Evolutionary conservation across 805 yeast species (phyloP), one percentile per base, ranked within the genome.

Genomic region (Zygoascus biomembranicola): DNA sequence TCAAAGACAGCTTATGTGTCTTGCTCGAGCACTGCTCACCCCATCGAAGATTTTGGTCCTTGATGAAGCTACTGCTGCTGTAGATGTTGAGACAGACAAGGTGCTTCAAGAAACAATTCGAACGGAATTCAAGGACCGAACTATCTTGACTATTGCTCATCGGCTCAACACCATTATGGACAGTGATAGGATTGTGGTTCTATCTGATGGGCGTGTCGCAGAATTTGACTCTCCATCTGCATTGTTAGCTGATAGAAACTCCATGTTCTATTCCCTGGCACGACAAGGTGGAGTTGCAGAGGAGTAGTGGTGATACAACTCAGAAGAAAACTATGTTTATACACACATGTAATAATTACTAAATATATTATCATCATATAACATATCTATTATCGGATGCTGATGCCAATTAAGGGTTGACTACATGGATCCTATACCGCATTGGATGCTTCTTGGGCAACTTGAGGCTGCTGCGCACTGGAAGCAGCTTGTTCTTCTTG

Each of bases 11-110:
- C 73, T 90, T 54, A 72, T 89, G 66, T 88, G 95, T 11, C 77
- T 89, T 57, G 90, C 95, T 2, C 77, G 96, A 61, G 94, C 96
- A 0, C 73, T 90, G 64, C 83, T 89, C 50, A 77, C 89, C 44
- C 78, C 84, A 32, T 78, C 94, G 2, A 83, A 81, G 65, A 82
- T 89, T 54, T 73, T 89, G 55, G 87, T 90, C 54, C 70, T 89
- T 54, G 96, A 89, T 67, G 96, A 90, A 69, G 96, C 86, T n/a
- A 81, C 86, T 1, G 94, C 96, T 0, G 88, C 95, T 13, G 94
- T 88, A 32, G 96, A 89, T 67, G 87, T 85, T 18, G 88, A 87
- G 65, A 88, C 96, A 1, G 96, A 89, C 64, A 76, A 79, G 59
- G 75, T 87, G 51, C 77, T 88, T 43, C 96, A 88, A 70, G 81